These are phyloP conservation scores for Trichoderma sp. DNA, from an alignment of 2,329 filamentous ascomycete genomes.

Conservation along the genomic window DNA sequence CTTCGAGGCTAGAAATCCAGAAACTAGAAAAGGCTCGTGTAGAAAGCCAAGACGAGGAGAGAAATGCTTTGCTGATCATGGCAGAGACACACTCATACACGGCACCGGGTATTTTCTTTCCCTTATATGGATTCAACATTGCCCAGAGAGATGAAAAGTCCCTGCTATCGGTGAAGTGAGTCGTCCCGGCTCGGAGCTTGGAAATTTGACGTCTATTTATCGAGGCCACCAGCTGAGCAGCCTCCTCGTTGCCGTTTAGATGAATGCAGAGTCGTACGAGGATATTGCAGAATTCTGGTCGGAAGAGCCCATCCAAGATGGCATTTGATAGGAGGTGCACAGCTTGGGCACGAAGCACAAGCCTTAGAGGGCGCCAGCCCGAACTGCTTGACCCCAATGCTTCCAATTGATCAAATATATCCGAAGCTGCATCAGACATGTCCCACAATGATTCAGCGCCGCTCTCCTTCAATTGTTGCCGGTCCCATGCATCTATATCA, in stretches of 20 bases:
- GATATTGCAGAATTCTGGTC: slow-evolving; percentile 28
- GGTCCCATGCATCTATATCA: slow-evolving; percentile 36
- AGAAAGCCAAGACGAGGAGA: slow-evolving; percentile 28
- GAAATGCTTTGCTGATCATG: slow-evolving; percentile 23
- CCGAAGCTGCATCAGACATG: slow-evolving; percentile 27
- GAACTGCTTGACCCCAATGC: slow-evolving; percentile 27
- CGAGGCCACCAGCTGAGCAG: slow-evolving; percentile 26
- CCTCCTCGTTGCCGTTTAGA: slow-evolving; percentile 30
- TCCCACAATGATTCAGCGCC: slow-evolving; percentile 29
- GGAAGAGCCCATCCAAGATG: slow-evolving; percentile 32
- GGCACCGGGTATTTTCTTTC: slow-evolving; percentile 15
- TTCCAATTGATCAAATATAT: slow-evolving; percentile 37
- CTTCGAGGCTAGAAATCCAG: slow-evolving; percentile 29
- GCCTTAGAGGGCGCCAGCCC: slow-evolving; percentile 36
- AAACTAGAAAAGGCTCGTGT: slow-evolving; percentile 26
- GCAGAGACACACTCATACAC: slow-evolving; percentile 26
- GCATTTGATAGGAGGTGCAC: slow-evolving; percentile 30
- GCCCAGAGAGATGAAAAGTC: slow-evolving; percentile 25
- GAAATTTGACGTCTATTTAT: slow-evolving; percentile 20
- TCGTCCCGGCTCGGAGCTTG: slow-evolving; percentile 21
- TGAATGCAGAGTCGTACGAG: slow-evolving; percentile 31
- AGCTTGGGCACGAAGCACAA: slow-evolving; percentile 34
- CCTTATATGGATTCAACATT: slow-evolving; percentile 22
- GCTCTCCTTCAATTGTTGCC: slow-evolving; percentile 24
- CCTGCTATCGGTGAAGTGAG: slow-evolving; percentile 22